Base-by-base conservation (phyloP, 2,329 filamentous ascomycete species). In the Fusarium caatingaense region DNA sequence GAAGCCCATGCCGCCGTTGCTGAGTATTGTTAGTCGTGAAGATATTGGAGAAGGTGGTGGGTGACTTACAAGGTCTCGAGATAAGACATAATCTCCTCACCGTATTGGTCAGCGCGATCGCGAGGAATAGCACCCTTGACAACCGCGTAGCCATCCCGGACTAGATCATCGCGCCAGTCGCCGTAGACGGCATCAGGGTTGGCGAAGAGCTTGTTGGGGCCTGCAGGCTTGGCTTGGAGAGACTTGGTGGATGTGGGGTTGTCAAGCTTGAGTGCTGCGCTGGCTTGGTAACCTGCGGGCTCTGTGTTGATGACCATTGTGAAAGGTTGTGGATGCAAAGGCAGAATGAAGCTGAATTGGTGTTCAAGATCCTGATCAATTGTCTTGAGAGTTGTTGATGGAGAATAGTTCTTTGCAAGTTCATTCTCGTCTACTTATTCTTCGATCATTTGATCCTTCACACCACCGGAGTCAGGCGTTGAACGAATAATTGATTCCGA, bases 221-320 rank as follows among this genome's bases (percentile, higher is more conserved):
- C 58, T 18, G 60, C 61, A 13, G 60, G 60, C 12, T 64, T 63
- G 27, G 60, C 60, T 9, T 62, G 57, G 6, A 47, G 44, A 8
- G 58, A 15, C 13, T 63, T 63, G 57, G 21, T 47, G 6, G n/a
- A 2, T 23, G 58, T 56, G 27, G 41, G n/a, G 1, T 56, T 48
- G 0, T 42, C 12, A 16, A 62, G 20, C 32, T 56, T 54, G 7
- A 63, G n/a, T 0, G 28, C 8, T 9, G 49, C 28, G 8, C 7
- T 44, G 37, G 42, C 34, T 57, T 57, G 42, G 5, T 49, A 63
- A 1, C 49, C 49, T 11, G 59, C 37, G 0, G 59, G 59, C 8
- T 64, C 59, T 3, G 58, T 64, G 12, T 64, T 57, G 8, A 12
- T 30, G 10, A 64, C 60, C 59, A 64, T 64, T n/a, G 4, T 63